These are phyloP conservation scores for Eutrema heterophyllum DNA, from an alignment of 345 rosid genomes.

Conservation along the genomic window DNA sequence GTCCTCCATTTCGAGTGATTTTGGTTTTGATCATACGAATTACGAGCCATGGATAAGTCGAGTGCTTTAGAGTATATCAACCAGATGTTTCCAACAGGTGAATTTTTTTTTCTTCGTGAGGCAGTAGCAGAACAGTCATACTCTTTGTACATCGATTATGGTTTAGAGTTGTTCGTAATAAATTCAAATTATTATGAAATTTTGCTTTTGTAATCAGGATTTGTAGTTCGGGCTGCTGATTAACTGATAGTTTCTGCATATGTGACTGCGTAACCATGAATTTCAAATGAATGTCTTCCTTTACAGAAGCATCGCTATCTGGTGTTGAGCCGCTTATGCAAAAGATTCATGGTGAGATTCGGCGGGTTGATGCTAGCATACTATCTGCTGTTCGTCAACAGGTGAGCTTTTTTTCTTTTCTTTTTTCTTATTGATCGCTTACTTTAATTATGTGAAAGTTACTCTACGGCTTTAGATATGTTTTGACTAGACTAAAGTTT, in stretches of 20 bases:
- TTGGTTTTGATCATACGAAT: slow-evolving; percentile 10
- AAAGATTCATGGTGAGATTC: slow-evolving; percentile 89
- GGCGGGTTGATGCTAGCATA: slow-evolving; percentile 91
- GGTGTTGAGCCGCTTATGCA: slow-evolving; percentile 98
- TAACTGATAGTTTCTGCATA: slow-evolving; percentile 1
- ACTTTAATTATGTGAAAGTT: neutral
- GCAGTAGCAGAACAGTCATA: neutral
- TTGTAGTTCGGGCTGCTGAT: neutral
- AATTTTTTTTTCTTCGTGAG: neutral
- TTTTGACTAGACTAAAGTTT: neutral
- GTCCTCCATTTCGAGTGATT: slow-evolving; percentile 16
- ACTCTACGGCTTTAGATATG: neutral
- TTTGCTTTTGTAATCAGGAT: neutral
- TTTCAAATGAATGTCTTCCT: slow-evolving; percentile 18
- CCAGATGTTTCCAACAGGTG: slow-evolving; percentile 98
- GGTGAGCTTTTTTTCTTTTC: slow-evolving; percentile 33
- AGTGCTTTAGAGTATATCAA: slow-evolving; percentile 94
- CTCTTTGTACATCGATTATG: neutral
- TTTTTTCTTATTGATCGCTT: neutral
- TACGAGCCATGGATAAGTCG: slow-evolving; percentile 72
- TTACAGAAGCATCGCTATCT: slow-evolving; percentile 89
- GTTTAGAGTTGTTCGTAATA: neutral
- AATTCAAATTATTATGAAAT: neutral
- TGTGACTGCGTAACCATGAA: neutral
- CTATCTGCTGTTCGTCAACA: slow-evolving; percentile 96